Conservation (phyloP, 352 stramenopile species). For the Globisporangium ultimum region DNA sequence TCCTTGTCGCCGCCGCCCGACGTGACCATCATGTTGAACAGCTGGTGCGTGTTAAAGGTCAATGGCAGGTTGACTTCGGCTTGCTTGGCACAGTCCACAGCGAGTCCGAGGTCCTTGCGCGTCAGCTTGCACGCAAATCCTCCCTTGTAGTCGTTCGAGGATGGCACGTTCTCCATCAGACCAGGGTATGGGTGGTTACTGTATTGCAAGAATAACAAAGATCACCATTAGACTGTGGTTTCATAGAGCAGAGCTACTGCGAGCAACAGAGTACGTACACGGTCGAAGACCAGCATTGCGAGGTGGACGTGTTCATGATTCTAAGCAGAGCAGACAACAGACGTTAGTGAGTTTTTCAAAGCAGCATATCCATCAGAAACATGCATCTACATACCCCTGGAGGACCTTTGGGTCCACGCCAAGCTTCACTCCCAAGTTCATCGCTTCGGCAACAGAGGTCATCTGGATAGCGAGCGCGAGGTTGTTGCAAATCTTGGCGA, state of each 20-base stretch:
- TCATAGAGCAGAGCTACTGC: no score
- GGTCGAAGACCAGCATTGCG: conserved; percentile 94
- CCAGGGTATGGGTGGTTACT: conserved; percentile 94
- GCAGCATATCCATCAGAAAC: no score
- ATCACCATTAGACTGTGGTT: neutral
- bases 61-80: conserved; percentile 77
- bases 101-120: conserved; percentile 96
- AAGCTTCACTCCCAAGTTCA: conserved; percentile 94
- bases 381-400: conserved; percentile 38
- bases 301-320: conserved; percentile 97
- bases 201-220: neutral
- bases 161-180: conserved; percentile 87
- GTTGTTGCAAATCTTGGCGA: conserved; percentile 99
- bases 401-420: conserved; percentile 94
- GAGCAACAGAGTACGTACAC: conserved; percentile 60
- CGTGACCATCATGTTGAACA: conserved; percentile 83
- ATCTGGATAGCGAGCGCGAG: conserved; percentile 96
- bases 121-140: conserved; percentile 92
- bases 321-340: conserved; percentile 14
- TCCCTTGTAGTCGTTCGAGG: conserved; percentile 87
- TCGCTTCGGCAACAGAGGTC: conserved; percentile 93
- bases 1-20: conserved; percentile 80
- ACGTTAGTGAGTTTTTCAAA: neutral
- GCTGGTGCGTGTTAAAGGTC: conserved; percentile 68
- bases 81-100: conserved; percentile 87